Conservation (phyloP, 306 rosid genomes). For the Trichosanthes truncata region DNA sequence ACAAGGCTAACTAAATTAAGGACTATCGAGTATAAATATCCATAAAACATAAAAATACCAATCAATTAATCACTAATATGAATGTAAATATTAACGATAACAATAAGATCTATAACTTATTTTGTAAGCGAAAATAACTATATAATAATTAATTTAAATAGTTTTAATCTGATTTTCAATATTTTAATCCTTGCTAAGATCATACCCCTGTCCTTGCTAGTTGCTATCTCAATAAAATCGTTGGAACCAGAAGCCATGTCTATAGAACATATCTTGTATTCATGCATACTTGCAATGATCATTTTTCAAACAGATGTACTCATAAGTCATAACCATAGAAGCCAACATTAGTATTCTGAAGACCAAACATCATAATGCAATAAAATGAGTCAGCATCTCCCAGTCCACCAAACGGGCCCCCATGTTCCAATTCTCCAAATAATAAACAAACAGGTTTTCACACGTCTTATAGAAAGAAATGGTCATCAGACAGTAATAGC, state of each 20-base stretch:
- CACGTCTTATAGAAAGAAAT: background rate
- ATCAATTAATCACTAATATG: background rate
- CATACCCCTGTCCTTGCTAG: background rate
- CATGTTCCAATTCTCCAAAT: background rate
- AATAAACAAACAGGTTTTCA: background rate
- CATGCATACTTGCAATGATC: background rate
- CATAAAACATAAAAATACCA: no score
- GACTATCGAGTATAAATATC: no score
- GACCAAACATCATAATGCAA: background rate
- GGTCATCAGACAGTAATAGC: background rate
- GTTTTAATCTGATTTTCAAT: no score
- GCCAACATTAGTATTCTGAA: background rate
- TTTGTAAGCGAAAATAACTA: no score
- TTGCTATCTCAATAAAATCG: background rate
- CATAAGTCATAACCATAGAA: background rate
- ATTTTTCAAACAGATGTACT: background rate
- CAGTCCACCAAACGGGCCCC: background rate
- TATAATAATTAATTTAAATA: no score
- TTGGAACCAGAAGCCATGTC: background rate
- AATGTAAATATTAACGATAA: no score
- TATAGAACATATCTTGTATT: background rate
- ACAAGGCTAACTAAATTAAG: background rate
- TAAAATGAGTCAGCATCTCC: background rate
- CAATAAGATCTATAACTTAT: background rate
- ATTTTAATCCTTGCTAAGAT: background rate